Base-by-base conservation (phyloP, 1,284 basidiomycete genomes). In the Trichosporon faecale region DNA sequence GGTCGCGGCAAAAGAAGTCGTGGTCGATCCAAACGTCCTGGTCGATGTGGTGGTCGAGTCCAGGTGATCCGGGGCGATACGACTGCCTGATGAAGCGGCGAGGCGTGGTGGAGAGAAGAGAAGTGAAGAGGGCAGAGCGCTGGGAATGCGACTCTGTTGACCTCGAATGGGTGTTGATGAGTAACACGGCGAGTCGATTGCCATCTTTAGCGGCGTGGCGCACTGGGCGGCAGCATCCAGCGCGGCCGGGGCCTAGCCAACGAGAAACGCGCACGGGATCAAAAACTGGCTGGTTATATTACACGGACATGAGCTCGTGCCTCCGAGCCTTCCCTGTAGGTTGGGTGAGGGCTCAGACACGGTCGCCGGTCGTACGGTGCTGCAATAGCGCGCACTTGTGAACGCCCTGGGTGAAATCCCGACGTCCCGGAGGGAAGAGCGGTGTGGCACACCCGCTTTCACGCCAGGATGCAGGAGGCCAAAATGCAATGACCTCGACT, bases 111-210 rank as follows among this genome's bases (percentile, higher is more conserved):
- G 44, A 65, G 64, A 31, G 44, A 29, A 8, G 64, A 29, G 64
- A 49, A 31, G n/a, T 14, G 44, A 46, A 46, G 64, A 65, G 64
- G 40, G 64, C 37, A 44, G 37, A 65, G 64, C 37, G 64, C 37
- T 65, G 64, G 21, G 37, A 64, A 44, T 44, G 64, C 40, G 64
- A 65, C 35, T 65, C 64, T 65, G 64, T 44, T 27, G 64, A 65
- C 64, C 64, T 65, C 64, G 18, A 65, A 18, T 23, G 37, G 40
- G 64, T 65, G 64, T 40, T 44, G 57, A n/a, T 31, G 57, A 61
- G 29, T n/a, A 31, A 31, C 27, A 8, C 6, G 29, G 16, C 57
- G 27, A 31, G 29, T 29, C 57, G 57, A 61, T 31, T 61, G 57
- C 57, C 57, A 61, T 61, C 57, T 61, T 61, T 61, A 31, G 57